These are phyloP conservation scores for Ailanthus altissimus DNA, from an alignment of 345 rosid genomes.

Conservation along the genomic window DNA sequence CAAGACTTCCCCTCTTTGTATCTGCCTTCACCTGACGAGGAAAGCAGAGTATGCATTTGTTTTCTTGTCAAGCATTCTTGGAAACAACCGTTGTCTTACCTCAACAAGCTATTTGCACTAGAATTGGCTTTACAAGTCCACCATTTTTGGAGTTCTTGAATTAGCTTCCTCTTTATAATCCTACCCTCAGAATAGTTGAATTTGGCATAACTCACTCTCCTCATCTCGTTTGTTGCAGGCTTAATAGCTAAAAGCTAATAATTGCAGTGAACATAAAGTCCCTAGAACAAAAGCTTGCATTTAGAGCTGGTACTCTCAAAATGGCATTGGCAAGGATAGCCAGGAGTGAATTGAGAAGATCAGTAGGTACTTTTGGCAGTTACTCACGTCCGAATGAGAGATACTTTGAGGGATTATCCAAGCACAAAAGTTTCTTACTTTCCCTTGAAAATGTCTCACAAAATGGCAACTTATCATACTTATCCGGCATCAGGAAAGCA, in stretches of 20 bases:
- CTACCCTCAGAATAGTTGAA: neutral
- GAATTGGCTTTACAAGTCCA: constrained; percentile 19
- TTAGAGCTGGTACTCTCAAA: constrained; percentile 19
- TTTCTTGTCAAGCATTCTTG: constrained; percentile 36
- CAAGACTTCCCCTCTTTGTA: constrained; percentile 22
- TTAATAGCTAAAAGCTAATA: constrained; percentile 10
- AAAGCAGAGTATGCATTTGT: constrained; percentile 28
- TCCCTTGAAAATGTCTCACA: constrained; percentile 26
- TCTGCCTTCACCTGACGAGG: constrained; percentile 32
- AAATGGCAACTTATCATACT: constrained; percentile 23
- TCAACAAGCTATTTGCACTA: neutral
- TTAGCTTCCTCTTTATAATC: constrained; percentile 19
- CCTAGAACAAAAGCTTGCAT: constrained; percentile 12
- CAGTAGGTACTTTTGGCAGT: constrained; percentile 35
- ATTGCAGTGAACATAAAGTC: constrained; percentile 1
- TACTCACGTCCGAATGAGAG: constrained; percentile 22
- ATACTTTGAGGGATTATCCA: constrained; percentile 15
- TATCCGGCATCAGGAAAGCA: constrained; percentile 23
- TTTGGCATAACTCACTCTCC: constrained; percentile 18
- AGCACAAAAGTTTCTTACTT: constrained; percentile 20
- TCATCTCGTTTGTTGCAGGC: constrained; percentile 23
- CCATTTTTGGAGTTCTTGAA: constrained; percentile 24
- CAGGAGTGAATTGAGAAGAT: constrained; percentile 51
- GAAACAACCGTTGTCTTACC: constrained; percentile 28
- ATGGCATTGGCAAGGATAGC: constrained; percentile 69